Base-by-base conservation (phyloP, 768 basidiomycete genomes). In the Panellus pusillus region DNA sequence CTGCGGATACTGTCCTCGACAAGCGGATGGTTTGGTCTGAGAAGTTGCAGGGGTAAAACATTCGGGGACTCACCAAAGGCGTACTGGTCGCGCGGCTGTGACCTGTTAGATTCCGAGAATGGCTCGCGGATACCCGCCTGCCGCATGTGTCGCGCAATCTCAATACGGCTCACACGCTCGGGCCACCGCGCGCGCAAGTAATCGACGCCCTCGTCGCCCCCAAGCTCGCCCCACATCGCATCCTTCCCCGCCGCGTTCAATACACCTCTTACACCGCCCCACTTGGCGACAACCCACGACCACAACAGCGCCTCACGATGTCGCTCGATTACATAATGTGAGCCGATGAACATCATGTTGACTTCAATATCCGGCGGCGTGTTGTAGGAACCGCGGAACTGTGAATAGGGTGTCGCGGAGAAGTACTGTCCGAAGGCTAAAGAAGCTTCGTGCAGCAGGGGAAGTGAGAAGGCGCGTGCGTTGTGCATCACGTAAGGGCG, bases 401-500 rank as follows among this genome's bases (percentile, higher is more conserved):
- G 61, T 49, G 70, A 69, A 13, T 51, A 42, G 9, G 65, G 66
- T 11, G 71, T 66, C 20, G 54, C 46, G 17, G 61, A 60, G 51
- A 74, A 55, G 54, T 66, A 65, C 12, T 51, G 53, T 0, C 61
- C 55, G 52, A 67, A 75, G 15, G 70, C 63, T 12, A 57, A 20
- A n/a, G 66, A 65, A 42, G 69, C 52, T 61, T 77, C 75, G 41
- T 63, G 63, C 29, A 74, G 50, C 19, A 75, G 36, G 5, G 74
- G 58, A 6, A 62, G 36, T 11, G 71, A 69, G 15, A 72, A 55
- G 8, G 68, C 55, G 31, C 73, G 73, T 29, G 71, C 73, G 31
- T 70, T 68, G 66, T 77, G 75, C 18, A 66, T 62, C 40, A 72
- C 63, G 57, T 77, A 77, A 2, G 74, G 70, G 14, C 75, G 66